These are phyloP conservation scores for Pseudogymnoascus sp. DNA, from an alignment of 2,329 filamentous ascomycete species.

Conservation along the genomic window DNA sequence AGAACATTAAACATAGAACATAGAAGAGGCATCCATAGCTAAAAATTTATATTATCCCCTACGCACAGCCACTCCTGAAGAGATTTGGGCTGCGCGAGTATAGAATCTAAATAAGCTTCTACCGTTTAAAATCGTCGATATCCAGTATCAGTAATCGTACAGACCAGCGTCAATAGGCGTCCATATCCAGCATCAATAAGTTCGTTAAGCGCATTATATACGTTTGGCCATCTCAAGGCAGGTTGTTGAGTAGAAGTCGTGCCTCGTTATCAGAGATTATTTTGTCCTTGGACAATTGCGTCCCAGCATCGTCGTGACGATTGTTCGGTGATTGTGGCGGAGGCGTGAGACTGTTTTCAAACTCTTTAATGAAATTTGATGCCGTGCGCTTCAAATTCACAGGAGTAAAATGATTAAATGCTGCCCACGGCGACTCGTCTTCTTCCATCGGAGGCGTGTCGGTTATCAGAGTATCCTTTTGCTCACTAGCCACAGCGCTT, in stretches of 20 bases:
- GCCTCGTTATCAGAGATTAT: conserved; percentile 1
- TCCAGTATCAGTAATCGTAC: conserved; percentile 8
- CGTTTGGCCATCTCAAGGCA: background rate
- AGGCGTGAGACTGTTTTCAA: conserved; percentile 70
- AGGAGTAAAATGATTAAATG: conserved; percentile 48
- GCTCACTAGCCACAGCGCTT: conserved; percentile 15
- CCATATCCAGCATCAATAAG: conserved; percentile 3
- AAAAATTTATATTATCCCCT: background rate
- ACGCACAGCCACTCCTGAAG: background rate
- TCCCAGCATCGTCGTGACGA: background rate
- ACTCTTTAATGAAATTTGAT: conserved; percentile 81
- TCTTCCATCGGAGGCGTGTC: conserved; percentile 20
- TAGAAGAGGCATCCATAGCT: background rate
- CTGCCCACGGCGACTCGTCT: conserved; percentile 33
- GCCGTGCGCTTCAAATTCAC: conserved; percentile 75
- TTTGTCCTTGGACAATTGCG: background rate
- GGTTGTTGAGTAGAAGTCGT: conserved; percentile 2
- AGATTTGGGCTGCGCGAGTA: background rate
- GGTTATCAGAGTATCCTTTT: conserved; percentile 19
- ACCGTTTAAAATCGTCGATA: conserved; percentile 2
- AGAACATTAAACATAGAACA: background rate
- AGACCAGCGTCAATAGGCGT: background rate
- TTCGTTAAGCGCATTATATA: conserved; percentile 6
- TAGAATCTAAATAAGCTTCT: conserved; percentile 9
- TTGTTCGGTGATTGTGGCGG: conserved; percentile 28